These are phyloP conservation scores for Komagataella pastoris DNA, from an alignment of 805 yeast genomes.

Conservation along the genomic window DNA sequence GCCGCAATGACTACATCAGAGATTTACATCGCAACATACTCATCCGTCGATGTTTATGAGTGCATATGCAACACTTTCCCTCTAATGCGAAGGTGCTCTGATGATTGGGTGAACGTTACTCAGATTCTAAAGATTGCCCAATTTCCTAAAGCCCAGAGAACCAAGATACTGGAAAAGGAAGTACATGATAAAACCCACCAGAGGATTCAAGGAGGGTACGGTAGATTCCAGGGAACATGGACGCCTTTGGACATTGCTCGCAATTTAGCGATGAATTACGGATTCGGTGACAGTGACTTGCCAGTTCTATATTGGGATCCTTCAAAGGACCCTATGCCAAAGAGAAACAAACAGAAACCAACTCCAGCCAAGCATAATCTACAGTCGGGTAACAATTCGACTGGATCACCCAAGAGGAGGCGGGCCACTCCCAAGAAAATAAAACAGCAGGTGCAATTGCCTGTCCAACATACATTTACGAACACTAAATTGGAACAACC, in stretches of 20 bases:
- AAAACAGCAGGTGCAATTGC: neutral
- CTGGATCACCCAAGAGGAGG: neutral
- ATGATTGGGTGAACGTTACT: constrained; percentile 89
- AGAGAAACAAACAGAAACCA: constrained; percentile 19
- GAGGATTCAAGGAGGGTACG: constrained; percentile 78
- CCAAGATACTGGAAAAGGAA: constrained; percentile 63
- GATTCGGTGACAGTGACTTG: constrained; percentile 34
- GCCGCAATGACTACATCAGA: neutral
- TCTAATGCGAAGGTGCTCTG: constrained; percentile 79
- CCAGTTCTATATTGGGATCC: constrained; percentile 42
- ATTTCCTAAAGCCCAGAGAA: constrained; percentile 68
- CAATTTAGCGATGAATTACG: constrained; percentile 37
- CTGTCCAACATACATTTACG: neutral
- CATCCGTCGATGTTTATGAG: constrained; percentile 39
- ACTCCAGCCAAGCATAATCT: neutral
- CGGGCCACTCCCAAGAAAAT: neutral
- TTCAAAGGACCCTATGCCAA: constrained; percentile 29
- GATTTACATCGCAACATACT: constrained; percentile 30
- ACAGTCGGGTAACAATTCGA: neutral
- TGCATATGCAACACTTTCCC: constrained; percentile 52
- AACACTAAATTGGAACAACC: neutral
- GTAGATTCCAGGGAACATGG: constrained; percentile 82
- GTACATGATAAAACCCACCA: constrained; percentile 55
- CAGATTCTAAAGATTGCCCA: constrained; percentile 70
- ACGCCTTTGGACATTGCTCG: constrained; percentile 58